A percentile compares a stretch with the other conserved stretches of the same genome.
These are phyloP conservation scores for Nidula niveotomentosa DNA, from an alignment of 1,284 basidiomycete genomes.

Conservation along the genomic window DNA sequence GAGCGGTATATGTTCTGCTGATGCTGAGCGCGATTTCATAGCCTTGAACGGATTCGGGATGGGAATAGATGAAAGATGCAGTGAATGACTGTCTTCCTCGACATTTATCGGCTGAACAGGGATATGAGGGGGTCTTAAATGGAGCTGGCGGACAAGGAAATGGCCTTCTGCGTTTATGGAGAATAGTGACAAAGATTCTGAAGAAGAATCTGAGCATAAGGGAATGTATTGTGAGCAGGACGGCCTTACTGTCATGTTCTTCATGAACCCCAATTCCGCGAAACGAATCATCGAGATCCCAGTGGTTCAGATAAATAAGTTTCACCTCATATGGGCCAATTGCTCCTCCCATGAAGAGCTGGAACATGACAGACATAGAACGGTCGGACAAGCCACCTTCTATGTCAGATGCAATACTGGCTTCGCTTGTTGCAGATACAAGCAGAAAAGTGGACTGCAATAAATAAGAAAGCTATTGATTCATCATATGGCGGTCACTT, in stretches of 20 bases:
- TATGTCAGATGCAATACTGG: slow-evolving; percentile 31
- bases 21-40: slow-evolving; percentile 30
- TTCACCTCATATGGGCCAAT: slow-evolving; percentile 32
- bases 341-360: slow-evolving; percentile 35
- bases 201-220: not conserved
- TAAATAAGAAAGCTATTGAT: slow-evolving; percentile 7
- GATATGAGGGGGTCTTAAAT: slow-evolving; percentile 20
- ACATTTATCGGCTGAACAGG: slow-evolving; percentile 9
- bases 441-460: slow-evolving; percentile 37
- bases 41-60: slow-evolving; percentile 62
- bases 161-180: slow-evolving; percentile 27
- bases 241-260: slow-evolving; percentile 42
- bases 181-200: slow-evolving; percentile 6
- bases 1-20: slow-evolving; percentile 35
- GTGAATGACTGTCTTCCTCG: slow-evolving; percentile 14
- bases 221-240: not conserved
- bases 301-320: slow-evolving; percentile 52
- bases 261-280: slow-evolving; percentile 42
- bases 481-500: slow-evolving; percentile 5
- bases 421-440: slow-evolving; percentile 42
- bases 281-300: slow-evolving; percentile 49
- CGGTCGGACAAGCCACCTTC: slow-evolving; percentile 32
- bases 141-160: slow-evolving; percentile 30
- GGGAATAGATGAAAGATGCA: slow-evolving; percentile 20
- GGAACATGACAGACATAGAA: slow-evolving; percentile 47